phyloP scores from a whole-genome alignment of 2,329 filamentous ascomycete species.

The Penicillium janthinellum region DNA sequence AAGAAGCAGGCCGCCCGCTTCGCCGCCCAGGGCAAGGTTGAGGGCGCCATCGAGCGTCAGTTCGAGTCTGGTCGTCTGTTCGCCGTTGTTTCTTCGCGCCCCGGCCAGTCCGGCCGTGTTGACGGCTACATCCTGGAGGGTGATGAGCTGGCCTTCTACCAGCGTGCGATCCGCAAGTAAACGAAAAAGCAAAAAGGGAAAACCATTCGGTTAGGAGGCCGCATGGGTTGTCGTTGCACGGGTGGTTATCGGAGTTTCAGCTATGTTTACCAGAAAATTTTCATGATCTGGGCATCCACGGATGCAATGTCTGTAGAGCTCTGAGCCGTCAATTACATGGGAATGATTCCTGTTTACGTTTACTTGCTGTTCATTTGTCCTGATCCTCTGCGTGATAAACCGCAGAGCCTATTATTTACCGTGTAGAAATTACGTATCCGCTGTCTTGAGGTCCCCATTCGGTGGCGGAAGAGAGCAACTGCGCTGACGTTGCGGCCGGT shows the following conservation, averaged over 20 bases:
- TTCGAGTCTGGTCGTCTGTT: conserved; percentile 99
- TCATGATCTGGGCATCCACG: conserved; percentile 38
- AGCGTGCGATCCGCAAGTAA: conserved; percentile 99
- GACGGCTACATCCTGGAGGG: conserved; percentile 99
- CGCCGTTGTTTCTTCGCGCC: conserved; percentile 88
- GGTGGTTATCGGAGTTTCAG: conserved; percentile 44
- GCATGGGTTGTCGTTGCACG: conserved; percentile 30
- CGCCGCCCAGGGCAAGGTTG: conserved; percentile 86
- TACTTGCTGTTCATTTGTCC: conserved; percentile 2
- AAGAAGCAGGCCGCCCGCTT: conserved; percentile 93
- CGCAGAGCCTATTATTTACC: not conserved
- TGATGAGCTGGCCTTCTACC: conserved; percentile 99
- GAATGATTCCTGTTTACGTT: conserved; percentile 37
- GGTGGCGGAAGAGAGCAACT: not conserved
- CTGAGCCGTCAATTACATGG: conserved; percentile 42
- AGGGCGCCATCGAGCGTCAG: conserved; percentile 90
- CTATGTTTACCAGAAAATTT: conserved; percentile 38
- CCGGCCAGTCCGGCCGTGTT: conserved; percentile 93
- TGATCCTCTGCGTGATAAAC: not conserved
- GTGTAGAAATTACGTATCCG: not conserved
- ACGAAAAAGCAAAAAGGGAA: conserved; percentile 40
- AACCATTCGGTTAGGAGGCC: conserved; percentile 23
- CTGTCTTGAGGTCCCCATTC: not conserved
- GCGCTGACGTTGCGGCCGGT: not conserved
- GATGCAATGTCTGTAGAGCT: conserved; percentile 44